Conservation (phyloP, 306 rosid genomes). For the Dicorynia guianensis region DNA sequence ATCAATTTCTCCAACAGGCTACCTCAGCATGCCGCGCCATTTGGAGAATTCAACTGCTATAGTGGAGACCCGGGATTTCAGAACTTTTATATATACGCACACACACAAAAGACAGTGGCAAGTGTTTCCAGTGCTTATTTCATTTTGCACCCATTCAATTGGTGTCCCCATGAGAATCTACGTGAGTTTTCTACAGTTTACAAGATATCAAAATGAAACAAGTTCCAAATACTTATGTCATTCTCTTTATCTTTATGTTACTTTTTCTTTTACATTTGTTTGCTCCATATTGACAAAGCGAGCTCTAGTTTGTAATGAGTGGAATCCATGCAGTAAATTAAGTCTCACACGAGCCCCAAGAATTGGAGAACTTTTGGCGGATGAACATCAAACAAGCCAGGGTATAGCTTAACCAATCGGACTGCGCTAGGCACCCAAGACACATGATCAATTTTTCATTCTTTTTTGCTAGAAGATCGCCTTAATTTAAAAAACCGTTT, state of each 20-base stretch:
- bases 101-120: slow-evolving; percentile 24
- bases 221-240: neutral
- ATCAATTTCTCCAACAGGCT: slow-evolving; percentile 34
- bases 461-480: too few species aligned
- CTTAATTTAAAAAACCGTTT: too few species aligned
- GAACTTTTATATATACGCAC: neutral
- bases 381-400: too few species aligned
- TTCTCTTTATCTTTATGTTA: neutral
- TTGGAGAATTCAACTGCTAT: slow-evolving; percentile 11
- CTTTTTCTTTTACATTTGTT: neutral
- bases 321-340: neutral
- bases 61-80: slow-evolving; percentile 13
- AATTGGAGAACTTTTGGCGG: too few species aligned
- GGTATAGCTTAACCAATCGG: too few species aligned
- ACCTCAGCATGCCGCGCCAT: neutral
- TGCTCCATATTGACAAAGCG: neutral
- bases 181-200: neutral
- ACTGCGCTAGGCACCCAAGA: too few species aligned
- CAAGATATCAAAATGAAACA: slow-evolving; percentile 1
- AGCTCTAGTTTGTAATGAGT: neutral
- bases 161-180: slow-evolving; percentile 1
- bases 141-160: neutral
- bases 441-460: too few species aligned
- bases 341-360: neutral
- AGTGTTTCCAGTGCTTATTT: neutral